Percentiles rank a stretch among this genome's conserved stretches.
Conservation (phyloP, 2,329 filamentous ascomycete species). For the Xylariaceae sp. region DNA sequence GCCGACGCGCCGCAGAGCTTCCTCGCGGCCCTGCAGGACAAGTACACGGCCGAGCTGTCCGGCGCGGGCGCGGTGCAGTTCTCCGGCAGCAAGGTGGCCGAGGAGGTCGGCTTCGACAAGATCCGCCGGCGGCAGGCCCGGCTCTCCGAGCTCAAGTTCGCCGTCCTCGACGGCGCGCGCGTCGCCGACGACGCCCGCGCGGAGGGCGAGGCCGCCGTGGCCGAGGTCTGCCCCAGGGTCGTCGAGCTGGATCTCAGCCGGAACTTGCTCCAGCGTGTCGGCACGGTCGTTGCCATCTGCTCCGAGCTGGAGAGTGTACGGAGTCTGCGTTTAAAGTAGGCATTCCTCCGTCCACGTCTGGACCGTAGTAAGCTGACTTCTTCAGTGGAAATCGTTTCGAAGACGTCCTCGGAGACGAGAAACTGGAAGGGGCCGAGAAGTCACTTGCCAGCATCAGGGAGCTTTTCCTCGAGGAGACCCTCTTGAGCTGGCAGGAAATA, state of each 20-base stretch:
- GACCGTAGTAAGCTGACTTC: conserved; percentile 4
- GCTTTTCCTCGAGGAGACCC: conserved; percentile 59
- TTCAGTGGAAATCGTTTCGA: conserved; percentile 67
- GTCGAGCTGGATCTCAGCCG: conserved; percentile 76
- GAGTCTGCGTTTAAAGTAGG: conserved; percentile 65
- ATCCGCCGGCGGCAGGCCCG: conserved; percentile 72
- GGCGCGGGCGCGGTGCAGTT: conserved; percentile 48
- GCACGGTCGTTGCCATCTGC: conserved; percentile 64
- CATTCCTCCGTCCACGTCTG: background rate
- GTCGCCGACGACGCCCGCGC: conserved; percentile 37
- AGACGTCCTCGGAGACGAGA: conserved; percentile 34
- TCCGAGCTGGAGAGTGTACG: conserved; percentile 57
- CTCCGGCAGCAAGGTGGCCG: conserved; percentile 77
- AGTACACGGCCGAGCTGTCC: conserved; percentile 63
- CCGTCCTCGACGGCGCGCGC: conserved; percentile 71
- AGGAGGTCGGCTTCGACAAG: conserved; percentile 95
- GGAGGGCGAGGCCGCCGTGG: conserved; percentile 32
- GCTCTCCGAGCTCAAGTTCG: conserved; percentile 68
- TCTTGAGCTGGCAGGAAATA: conserved; percentile 60
- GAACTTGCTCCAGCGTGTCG: conserved; percentile 66
- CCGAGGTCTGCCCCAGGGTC: conserved; percentile 55
- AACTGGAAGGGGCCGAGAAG: conserved; percentile 24
- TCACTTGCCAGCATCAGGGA: conserved; percentile 47
- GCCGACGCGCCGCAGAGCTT: conserved; percentile 65
- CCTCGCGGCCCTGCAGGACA: conserved; percentile 69